Evolutionary conservation across 2,329 filamentous ascomycete genomes (phyloP).

Genomic region (Alternaria sp.): DNA sequence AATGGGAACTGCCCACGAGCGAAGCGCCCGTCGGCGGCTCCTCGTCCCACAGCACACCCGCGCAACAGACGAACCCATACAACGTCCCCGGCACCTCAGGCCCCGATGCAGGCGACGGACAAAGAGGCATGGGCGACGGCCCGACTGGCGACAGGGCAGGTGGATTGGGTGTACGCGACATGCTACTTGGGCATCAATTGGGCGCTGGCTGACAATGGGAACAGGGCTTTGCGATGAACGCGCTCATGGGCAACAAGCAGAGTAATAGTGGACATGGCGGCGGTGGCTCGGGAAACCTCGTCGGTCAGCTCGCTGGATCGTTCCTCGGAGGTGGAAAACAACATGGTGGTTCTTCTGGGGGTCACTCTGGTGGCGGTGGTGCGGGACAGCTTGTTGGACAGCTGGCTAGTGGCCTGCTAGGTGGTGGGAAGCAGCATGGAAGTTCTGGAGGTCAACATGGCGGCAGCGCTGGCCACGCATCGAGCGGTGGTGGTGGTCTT

Average conservation of each 20-base stretch:
- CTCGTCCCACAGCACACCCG: conserved; percentile 55
- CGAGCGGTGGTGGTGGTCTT: conserved; percentile 25
- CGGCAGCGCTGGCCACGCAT: conserved; percentile 51
- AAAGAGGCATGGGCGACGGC: conserved; percentile 58
- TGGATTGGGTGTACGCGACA: conserved; percentile 66
- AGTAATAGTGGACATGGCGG: conserved; percentile 39
- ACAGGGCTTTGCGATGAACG: conserved; percentile 67
- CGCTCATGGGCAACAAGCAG: conserved; percentile 53
- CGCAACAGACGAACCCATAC: conserved; percentile 65
- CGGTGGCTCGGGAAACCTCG: conserved; percentile 48
- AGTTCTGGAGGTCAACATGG: conserved; percentile 53
- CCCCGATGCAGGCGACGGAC: conserved; percentile 50
- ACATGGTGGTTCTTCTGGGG: conserved; percentile 21
- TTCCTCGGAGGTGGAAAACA: conserved; percentile 49
- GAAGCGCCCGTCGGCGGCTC: conserved; percentile 67
- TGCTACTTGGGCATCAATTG: conserved; percentile 1
- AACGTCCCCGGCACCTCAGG: conserved; percentile 51
- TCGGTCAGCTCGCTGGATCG: conserved; percentile 62
- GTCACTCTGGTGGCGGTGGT: conserved; percentile 38
- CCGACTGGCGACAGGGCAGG: conserved; percentile 61
- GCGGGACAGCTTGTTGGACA: conserved; percentile 57
- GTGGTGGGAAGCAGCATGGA: conserved; percentile 44
- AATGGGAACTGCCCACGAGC: conserved; percentile 75
- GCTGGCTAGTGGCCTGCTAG: conserved; percentile 58
- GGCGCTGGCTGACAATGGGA: conserved; percentile 29